Base-by-base conservation (phyloP, 176 grass and related monocot genomes). In the Paspalum notatum region DNA sequence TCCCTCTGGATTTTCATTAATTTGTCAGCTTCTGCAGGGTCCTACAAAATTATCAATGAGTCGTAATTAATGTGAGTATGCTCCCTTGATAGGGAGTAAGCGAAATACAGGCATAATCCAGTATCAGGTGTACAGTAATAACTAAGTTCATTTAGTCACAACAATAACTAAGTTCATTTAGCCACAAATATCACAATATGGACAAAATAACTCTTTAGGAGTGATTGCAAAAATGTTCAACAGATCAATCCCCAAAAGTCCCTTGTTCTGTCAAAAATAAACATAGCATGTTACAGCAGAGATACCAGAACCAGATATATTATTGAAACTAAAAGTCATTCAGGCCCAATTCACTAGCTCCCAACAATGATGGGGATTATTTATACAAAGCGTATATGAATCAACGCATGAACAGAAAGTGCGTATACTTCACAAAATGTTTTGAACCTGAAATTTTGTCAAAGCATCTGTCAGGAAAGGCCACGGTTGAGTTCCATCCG, bases 1-100 rank as follows among this genome's bases (percentile, higher is more conserved):
- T 99, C 91, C 79, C 91, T 88, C 84, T 99, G 93, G 56, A 99
- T 96, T 93, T 99, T 96, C 68, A 91, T 81, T 79, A 99, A 84
- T 71, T 99, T 99, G 89, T 96, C 97, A 80, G 93, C 91, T 62
- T 99, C 93, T 38, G 90, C 89, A 71, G 97, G 97, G 32, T 99
- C 97, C 97, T 99, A 88, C 68, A 68, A 72, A 73, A 91, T 83
- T 4, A 39, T 66, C 50, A 74, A 50, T 60, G 43, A 14, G 59
- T 72, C 62, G 13, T 75, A 18, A 62, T 48, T 20, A 79, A 18
- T 25, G 40, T 56, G 6, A 61, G 75, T 32, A 76, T 20, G 1
- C 12, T 76, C 57, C 15, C 20, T 61, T 24, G 25, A 62, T 7
- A 77, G 9, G 45, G 8, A 51, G 11, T 32, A 14, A 27, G 41